These are phyloP conservation scores for Phlebiopsis gigantea DNA, from an alignment of 768 basidiomycete genomes.

Conservation along the genomic window DNA sequence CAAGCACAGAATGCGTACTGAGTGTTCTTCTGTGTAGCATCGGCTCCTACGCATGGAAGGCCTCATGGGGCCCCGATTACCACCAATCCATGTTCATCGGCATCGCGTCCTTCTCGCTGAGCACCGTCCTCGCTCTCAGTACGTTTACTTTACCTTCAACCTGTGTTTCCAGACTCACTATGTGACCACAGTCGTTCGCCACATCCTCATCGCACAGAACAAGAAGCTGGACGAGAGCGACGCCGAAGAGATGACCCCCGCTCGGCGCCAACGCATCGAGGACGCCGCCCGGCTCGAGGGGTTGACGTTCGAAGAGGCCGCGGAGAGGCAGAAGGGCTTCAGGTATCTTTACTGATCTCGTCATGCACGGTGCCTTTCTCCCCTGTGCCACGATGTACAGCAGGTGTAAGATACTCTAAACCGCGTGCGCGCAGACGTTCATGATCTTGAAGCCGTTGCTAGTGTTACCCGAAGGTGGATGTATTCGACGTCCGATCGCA, in stretches of 20 bases:
- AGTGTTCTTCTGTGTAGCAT: slow-evolving; percentile 33
- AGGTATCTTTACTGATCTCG: slow-evolving; percentile 43
- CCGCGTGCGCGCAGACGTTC: slow-evolving; percentile 77
- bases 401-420: too few species aligned
- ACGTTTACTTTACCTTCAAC: neutral
- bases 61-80: slow-evolving; percentile 57
- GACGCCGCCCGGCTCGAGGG: slow-evolving; percentile 57
- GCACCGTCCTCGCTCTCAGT: slow-evolving; percentile 31
- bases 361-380: neutral
- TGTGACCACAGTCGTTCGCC: slow-evolving; percentile 34
- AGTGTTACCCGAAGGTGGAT: slow-evolving; percentile 60
- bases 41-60: slow-evolving; percentile 58
- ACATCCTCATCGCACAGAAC: slow-evolving; percentile 45
- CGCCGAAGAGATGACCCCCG: slow-evolving; percentile 35
- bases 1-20: neutral
- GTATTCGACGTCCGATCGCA: neutral
- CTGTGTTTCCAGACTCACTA: neutral
- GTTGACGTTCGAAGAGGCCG: slow-evolving; percentile 53
- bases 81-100: slow-evolving; percentile 57
- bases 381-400: neutral
- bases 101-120: slow-evolving; percentile 28
- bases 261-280: slow-evolving; percentile 44
- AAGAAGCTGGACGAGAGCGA: slow-evolving; percentile 45
- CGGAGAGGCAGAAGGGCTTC: slow-evolving; percentile 51
- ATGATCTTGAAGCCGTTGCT: slow-evolving; percentile 99